Conservation (phyloP, 495 filamentous ascomycete genomes). For the Pyrenopolyporus hunteri region DNA sequence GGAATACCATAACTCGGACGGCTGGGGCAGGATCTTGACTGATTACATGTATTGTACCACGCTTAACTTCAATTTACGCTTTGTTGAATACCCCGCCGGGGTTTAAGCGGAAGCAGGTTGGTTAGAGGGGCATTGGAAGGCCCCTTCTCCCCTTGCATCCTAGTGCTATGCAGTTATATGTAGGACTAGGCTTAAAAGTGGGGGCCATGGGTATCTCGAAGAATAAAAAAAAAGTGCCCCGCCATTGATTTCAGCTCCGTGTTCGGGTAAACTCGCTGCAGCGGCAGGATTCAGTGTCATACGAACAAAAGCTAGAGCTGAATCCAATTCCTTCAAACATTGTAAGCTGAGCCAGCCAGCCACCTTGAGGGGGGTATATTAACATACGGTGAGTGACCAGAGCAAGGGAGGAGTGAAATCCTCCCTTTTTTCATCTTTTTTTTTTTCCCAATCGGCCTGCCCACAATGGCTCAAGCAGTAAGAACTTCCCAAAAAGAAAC, state of each 20-base stretch:
- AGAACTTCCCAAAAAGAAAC: constrained; percentile 27
- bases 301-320: not conserved
- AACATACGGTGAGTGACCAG: constrained; percentile 12
- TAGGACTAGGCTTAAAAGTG: constrained; percentile 10
- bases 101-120: not conserved
- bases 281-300: constrained; percentile 9
- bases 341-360: constrained; percentile 18
- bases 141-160: too few relatives aligned
- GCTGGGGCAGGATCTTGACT: too few relatives aligned
- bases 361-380: too few relatives aligned
- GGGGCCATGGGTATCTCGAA: constrained; percentile 4
- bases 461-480: constrained; percentile 46
- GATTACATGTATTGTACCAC: too few relatives aligned
- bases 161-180: too few relatives aligned
- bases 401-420: constrained; percentile 1
- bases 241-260: constrained; percentile 13
- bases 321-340: not conserved
- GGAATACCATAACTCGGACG: too few relatives aligned
- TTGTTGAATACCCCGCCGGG: not conserved
- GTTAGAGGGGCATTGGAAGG: not conserved
- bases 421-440: not conserved
- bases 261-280: constrained; percentile 32
- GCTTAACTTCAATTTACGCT: not conserved
- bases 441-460: constrained; percentile 1
- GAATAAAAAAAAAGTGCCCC: not conserved